Conservation (phyloP, 2,329 filamentous ascomycete genomes). For the Cladophialophora exuberans region DNA sequence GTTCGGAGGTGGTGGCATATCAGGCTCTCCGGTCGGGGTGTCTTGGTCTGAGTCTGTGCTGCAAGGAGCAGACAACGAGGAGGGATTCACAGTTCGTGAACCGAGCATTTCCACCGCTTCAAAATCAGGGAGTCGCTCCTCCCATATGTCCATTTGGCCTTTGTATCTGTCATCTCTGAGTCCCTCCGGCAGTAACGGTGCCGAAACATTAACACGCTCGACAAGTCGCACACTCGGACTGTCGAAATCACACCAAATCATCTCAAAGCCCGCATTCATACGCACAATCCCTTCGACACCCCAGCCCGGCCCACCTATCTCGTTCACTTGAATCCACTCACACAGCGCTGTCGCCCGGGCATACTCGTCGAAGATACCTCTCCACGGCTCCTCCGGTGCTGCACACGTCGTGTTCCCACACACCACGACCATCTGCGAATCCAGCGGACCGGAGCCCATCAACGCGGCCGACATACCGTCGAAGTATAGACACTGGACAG, state of each 20-base stretch:
- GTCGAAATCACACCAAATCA: constrained; percentile 58
- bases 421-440: constrained; percentile 55
- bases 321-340: constrained; percentile 46
- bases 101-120: constrained; percentile 2
- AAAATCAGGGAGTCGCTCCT: not conserved
- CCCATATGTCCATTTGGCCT: not conserved
- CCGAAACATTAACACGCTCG: constrained; percentile 52
- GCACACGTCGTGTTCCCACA: constrained; percentile 52
- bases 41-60: not conserved
- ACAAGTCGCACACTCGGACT: constrained; percentile 49
- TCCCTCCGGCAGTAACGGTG: constrained; percentile 41
- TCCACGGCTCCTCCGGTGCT: constrained; percentile 30
- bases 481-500: constrained; percentile 52
- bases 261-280: constrained; percentile 58
- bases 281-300: constrained; percentile 55
- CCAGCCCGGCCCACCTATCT: constrained; percentile 51
- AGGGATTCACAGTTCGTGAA: not conserved
- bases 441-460: constrained; percentile 51
- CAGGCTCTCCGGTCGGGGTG: constrained; percentile 30
- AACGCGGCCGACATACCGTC: constrained; percentile 56
- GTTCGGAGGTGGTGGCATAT: constrained; percentile 44
- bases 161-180: not conserved
- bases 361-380: constrained; percentile 52
- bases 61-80: not conserved
- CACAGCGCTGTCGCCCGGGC: constrained; percentile 53